These are phyloP conservation scores for Trametes maxima DNA, from an alignment of 768 basidiomycete species.

Conservation along the genomic window DNA sequence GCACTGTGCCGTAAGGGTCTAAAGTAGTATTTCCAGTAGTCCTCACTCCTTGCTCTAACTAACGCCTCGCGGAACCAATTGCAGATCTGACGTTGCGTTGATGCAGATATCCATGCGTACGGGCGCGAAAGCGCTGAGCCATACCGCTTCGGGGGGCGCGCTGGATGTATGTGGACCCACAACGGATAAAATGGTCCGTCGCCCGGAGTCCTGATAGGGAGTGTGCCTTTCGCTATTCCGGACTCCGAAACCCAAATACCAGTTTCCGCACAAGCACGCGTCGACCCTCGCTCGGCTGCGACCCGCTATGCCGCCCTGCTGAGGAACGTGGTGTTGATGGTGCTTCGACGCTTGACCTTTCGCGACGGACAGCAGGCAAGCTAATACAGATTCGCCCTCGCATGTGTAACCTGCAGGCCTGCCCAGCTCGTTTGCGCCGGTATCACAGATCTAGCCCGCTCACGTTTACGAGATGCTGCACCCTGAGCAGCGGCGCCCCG, in stretches of 20 bases:
- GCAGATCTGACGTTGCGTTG: not conserved
- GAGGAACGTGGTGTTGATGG: not conserved
- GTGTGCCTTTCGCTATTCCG: not conserved
- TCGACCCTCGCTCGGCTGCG: not conserved
- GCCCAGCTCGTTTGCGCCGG: not conserved
- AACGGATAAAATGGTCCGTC: conserved; percentile 6
- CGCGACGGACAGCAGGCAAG: conserved; percentile 2
- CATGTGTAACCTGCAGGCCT: not conserved
- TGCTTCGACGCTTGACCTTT: not conserved
- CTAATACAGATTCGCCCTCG: not conserved
- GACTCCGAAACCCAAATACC: not conserved
- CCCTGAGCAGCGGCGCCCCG: not conserved
- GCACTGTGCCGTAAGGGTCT: no score
- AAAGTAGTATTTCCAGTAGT: not conserved
- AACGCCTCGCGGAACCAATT: not conserved
- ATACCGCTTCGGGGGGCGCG: not conserved
- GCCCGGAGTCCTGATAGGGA: not conserved
- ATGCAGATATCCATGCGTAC: not conserved
- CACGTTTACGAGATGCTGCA: not conserved
- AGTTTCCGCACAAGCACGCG: not conserved
- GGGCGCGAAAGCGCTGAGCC: not conserved
- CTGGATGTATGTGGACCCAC: conserved; percentile 8
- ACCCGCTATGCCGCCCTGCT: not conserved
- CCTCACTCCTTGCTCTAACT: not conserved
- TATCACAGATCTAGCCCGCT: not conserved